These are phyloP conservation scores for Austroboletus eburneus DNA, from an alignment of 768 basidiomycete species.

Conservation along the genomic window DNA sequence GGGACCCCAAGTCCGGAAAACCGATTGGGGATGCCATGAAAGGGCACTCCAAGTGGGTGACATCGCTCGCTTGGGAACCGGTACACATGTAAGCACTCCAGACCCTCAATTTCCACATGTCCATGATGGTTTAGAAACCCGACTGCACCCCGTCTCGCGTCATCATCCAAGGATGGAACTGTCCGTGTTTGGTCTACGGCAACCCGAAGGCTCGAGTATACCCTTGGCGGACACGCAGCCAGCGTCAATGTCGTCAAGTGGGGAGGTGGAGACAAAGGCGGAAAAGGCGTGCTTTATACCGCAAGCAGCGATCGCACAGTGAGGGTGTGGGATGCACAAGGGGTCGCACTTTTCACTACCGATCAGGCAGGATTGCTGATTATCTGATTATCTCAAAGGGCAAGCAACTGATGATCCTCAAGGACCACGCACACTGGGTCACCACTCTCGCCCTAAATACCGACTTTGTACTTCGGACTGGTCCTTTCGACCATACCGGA, in stretches of 20 bases:
- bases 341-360: conserved; percentile 40
- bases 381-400: conserved; percentile 48
- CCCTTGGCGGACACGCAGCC: conserved; percentile 90
- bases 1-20: conserved; percentile 93
- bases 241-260: conserved; percentile 94
- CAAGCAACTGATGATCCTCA: conserved; percentile 75
- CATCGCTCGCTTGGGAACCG: conserved; percentile 93
- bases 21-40: conserved; percentile 83
- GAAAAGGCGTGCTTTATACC: conserved; percentile 81
- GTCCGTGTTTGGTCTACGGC: conserved; percentile 90
- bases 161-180: conserved; percentile 93
- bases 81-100: conserved; percentile 69
- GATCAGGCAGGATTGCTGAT: conserved; percentile 2
- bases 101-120: not conserved
- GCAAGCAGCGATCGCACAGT: conserved; percentile 94
- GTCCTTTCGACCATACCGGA: conserved; percentile 87
- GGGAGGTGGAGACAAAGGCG: conserved; percentile 77
- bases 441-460: conserved; percentile 95
- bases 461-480: conserved; percentile 91
- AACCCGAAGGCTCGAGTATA: conserved; percentile 70
- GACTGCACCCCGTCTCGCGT: conserved; percentile 77
- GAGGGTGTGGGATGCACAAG: conserved; percentile 87
- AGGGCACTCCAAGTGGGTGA: conserved; percentile 97
- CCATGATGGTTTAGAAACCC: conserved; percentile 53
- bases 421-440: conserved; percentile 99